Evolutionary conservation across 2,329 filamentous ascomycete species (phyloP).

Genomic region (Paecilomyces sp.): DNA sequence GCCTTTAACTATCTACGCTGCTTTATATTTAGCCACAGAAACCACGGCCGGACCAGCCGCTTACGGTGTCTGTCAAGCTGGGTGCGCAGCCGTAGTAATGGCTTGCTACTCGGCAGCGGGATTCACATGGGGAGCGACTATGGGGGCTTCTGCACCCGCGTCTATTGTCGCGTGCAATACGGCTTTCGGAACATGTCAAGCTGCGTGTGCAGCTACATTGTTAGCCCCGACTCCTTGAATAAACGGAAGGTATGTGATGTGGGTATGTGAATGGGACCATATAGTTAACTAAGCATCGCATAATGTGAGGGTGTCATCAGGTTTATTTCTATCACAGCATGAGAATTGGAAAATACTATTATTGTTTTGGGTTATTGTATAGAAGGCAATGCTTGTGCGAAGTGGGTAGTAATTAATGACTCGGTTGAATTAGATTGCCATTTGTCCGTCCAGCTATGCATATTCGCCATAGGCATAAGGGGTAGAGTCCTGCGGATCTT

Average conservation of each 20-base stretch:
- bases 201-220: slow-evolving; percentile 34
- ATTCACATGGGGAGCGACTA: slow-evolving; percentile 34
- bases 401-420: too few relatives aligned
- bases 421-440: too few relatives aligned
- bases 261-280: too few relatives aligned
- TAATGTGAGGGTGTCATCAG: too few relatives aligned
- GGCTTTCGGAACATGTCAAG: slow-evolving; percentile 40
- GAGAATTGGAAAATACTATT: too few relatives aligned
- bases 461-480: too few relatives aligned
- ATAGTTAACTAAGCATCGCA: too few relatives aligned
- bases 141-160: slow-evolving; percentile 32
- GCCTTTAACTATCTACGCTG: not conserved
- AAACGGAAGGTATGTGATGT: slow-evolving; percentile 2
- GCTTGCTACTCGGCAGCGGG: slow-evolving; percentile 43
- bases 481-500: too few relatives aligned
- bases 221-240: slow-evolving; percentile 29
- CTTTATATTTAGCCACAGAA: not conserved
- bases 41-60: slow-evolving; percentile 7
- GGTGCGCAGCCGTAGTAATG: slow-evolving; percentile 38
- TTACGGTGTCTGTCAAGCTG: slow-evolving; percentile 43
- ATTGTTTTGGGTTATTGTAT: too few relatives aligned
- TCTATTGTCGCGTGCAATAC: slow-evolving; percentile 39
- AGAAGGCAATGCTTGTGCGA: too few relatives aligned
- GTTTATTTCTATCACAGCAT: too few relatives aligned
- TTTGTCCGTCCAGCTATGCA: too few relatives aligned